Evolutionary conservation across 2,329 filamentous ascomycete species (phyloP).

Genomic region (Knufia fluminis): DNA sequence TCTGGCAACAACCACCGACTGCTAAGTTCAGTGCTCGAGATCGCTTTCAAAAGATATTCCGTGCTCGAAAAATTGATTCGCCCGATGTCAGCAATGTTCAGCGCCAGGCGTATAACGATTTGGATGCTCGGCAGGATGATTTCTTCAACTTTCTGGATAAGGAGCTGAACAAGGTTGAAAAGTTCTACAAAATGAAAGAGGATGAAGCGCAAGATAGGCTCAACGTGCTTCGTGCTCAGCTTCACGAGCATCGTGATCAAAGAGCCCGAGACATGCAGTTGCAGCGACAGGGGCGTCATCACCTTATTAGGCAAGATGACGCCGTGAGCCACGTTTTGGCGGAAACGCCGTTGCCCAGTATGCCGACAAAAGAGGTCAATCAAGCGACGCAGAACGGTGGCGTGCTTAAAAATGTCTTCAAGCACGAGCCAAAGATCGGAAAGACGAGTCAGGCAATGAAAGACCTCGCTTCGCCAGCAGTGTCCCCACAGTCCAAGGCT

Average conservation of each 20-base stretch:
- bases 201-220: constrained; percentile 69
- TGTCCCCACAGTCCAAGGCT: constrained; percentile 25
- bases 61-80: constrained; percentile 26
- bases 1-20: background rate
- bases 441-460: constrained; percentile 47
- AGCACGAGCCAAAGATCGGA: constrained; percentile 33
- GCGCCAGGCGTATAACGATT: constrained; percentile 50
- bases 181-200: constrained; percentile 82
- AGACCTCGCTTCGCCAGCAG: constrained; percentile 34
- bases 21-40: background rate
- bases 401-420: constrained; percentile 21
- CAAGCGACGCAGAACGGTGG: constrained; percentile 12
- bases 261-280: constrained; percentile 62
- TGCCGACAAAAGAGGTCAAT: background rate
- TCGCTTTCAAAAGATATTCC: constrained; percentile 34
- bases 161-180: constrained; percentile 84
- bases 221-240: constrained; percentile 63
- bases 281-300: constrained; percentile 30
- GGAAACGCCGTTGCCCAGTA: constrained; percentile 3
- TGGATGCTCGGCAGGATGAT: constrained; percentile 67
- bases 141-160: constrained; percentile 78
- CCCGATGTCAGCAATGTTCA: constrained; percentile 40
- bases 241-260: constrained; percentile 86
- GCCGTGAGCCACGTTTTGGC: constrained; percentile 15
- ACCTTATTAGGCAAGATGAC: constrained; percentile 16